phyloP scores from a whole-genome alignment of 208 protist genomes.

The Acanthamoeba lenticulata region DNA sequence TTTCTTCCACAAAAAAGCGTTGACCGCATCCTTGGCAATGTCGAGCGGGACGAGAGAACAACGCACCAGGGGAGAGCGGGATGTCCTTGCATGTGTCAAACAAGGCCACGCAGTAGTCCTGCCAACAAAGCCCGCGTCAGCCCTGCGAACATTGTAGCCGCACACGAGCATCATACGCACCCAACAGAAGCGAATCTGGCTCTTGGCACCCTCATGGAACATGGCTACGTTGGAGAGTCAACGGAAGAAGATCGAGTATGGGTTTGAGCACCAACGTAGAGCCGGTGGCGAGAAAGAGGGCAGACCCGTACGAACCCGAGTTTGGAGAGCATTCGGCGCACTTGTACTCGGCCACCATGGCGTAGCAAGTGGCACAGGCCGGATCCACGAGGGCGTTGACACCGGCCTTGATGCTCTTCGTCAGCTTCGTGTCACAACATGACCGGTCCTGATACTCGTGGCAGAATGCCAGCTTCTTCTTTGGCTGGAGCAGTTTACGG shows the following conservation, averaged over 20 bases:
- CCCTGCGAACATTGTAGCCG: too few relatives aligned
- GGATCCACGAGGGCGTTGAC: background rate
- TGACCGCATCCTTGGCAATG: too few relatives aligned
- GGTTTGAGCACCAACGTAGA: background rate
- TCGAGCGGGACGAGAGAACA: too few relatives aligned
- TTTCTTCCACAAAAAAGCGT: too few relatives aligned
- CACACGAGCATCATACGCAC: too few relatives aligned
- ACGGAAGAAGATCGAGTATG: background rate
- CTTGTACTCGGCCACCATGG: background rate
- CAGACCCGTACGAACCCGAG: background rate
- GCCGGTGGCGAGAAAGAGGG: background rate
- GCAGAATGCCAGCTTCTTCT: conserved; percentile 12
- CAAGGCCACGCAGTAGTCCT: background rate
- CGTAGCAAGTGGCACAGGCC: background rate
- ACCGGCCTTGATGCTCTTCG: background rate
- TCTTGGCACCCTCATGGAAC: background rate
- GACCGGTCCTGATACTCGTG: background rate
- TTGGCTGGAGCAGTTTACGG: background rate
- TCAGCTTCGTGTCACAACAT: background rate
- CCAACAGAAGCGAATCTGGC: conserved; percentile 8
- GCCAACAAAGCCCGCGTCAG: background rate
- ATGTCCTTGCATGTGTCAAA: background rate
- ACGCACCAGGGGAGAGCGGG: background rate
- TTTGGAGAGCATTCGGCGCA: background rate
- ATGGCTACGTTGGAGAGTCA: background rate